phyloP scores from a whole-genome alignment of 495 filamentous ascomycete genomes.

The Penicillium lividum region DNA sequence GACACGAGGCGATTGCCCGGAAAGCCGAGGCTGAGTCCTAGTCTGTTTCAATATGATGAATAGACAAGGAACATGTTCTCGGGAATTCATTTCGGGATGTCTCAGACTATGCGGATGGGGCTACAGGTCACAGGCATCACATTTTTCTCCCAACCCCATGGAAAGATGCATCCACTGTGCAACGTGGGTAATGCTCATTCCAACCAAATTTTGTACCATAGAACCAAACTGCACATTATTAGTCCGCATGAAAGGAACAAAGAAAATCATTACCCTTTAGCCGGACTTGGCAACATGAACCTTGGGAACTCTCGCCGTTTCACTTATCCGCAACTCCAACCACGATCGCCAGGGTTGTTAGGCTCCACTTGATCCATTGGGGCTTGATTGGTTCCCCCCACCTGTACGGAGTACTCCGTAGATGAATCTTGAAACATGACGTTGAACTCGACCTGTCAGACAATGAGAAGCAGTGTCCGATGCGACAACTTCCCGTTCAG shows the following conservation, averaged over 20 bases:
- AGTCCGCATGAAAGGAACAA: neutral
- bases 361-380: neutral
- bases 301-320: conserved; percentile 3
- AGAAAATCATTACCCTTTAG: neutral
- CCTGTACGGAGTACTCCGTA: neutral
- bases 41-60: neutral
- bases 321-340: neutral
- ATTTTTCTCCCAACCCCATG: conserved; percentile 1
- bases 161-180: neutral
- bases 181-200: no score
- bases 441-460: neutral
- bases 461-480: conserved; percentile 8
- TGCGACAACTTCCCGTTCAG: neutral
- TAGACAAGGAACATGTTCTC: neutral
- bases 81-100: conserved; percentile 1
- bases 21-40: neutral
- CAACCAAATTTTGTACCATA: neutral
- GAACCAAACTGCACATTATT: neutral
- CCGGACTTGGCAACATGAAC: neutral
- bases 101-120: neutral
- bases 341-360: neutral
- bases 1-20: conserved; percentile 1
- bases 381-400: neutral
- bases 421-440: neutral
- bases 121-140: neutral